Percentiles rank a stretch among this genome's conserved stretches.
Evolutionary conservation across 305 asterid genomes (phyloP).

Genomic region (Galium porrigens): DNA sequence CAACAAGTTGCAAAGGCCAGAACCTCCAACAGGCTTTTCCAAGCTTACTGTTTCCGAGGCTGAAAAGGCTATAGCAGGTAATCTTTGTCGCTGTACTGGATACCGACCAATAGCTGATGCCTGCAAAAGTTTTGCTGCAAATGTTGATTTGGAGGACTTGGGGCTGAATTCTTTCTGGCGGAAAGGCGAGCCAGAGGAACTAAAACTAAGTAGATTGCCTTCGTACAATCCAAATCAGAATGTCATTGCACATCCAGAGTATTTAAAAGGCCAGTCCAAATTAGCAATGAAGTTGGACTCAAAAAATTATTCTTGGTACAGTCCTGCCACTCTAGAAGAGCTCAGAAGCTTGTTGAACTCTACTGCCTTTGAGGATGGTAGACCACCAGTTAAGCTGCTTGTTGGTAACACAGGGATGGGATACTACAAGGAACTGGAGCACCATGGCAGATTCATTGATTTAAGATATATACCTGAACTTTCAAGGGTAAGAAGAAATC

Average conservation of each 20-base stretch:
- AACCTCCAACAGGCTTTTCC: slow-evolving; percentile 43
- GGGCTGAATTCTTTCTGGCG: slow-evolving; percentile 57
- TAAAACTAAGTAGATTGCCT: slow-evolving; percentile 29
- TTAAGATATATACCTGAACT: slow-evolving; percentile 44
- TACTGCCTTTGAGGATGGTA: slow-evolving; percentile 19
- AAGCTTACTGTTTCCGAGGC: slow-evolving; percentile 57
- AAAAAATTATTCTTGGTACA: slow-evolving; percentile 36
- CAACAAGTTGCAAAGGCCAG: slow-evolving; percentile 24
- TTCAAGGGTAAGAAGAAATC: slow-evolving; percentile 27
- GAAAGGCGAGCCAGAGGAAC: slow-evolving; percentile 32
- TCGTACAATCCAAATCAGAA: slow-evolving; percentile 25
- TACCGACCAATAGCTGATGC: slow-evolving; percentile 76
- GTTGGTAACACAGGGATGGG: slow-evolving; percentile 60
- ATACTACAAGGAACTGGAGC: slow-evolving; percentile 39
- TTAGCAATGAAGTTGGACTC: slow-evolving; percentile 27
- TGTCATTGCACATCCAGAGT: slow-evolving; percentile 24
- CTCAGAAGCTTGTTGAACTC: slow-evolving; percentile 34
- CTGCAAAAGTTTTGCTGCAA: slow-evolving; percentile 59
- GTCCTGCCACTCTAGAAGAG: slow-evolving; percentile 41
- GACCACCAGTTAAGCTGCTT: slow-evolving; percentile 27
- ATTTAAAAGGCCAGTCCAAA: slow-evolving; percentile 20
- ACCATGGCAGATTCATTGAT: slow-evolving; percentile 38
- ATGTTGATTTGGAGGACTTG: slow-evolving; percentile 68
- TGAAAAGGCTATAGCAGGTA: slow-evolving; percentile 52
- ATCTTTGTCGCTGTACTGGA: slow-evolving; percentile 73